Evolutionary conservation across 2,329 filamentous ascomycete genomes (phyloP).

Genomic region (Neonectria punicea): DNA sequence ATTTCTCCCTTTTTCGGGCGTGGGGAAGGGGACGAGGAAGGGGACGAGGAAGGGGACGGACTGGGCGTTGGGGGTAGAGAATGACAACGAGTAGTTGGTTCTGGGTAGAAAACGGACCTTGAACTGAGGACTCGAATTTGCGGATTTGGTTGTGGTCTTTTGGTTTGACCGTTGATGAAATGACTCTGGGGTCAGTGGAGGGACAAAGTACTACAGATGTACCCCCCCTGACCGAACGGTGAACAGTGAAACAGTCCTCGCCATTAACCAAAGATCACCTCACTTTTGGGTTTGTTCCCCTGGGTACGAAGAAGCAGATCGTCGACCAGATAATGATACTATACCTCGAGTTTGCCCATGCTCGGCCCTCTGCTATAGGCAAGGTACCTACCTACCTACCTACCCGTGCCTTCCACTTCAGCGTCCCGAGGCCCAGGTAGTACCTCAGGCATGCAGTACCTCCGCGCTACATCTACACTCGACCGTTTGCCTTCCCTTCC

Average conservation of each 20-base stretch:
- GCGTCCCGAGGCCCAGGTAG: neutral
- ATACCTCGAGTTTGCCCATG: too few relatives aligned
- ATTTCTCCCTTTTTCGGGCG: neutral
- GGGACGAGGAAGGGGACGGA: neutral
- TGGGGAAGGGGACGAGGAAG: neutral
- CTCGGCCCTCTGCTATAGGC: neutral
- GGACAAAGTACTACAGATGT: neutral
- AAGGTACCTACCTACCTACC: neutral
- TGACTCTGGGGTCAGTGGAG: too few relatives aligned
- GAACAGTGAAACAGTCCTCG: neutral
- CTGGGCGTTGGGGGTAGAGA: neutral
- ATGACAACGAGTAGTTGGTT: too few relatives aligned
- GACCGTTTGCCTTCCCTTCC: too few relatives aligned
- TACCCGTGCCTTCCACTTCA: too few relatives aligned
- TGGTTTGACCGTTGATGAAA: too few relatives aligned
- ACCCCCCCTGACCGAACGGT: neutral
- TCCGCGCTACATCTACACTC: neutral
- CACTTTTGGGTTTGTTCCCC: neutral
- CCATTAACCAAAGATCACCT: neutral
- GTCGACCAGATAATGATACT: neutral
- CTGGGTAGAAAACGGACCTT: neutral
- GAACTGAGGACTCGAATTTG: neutral
- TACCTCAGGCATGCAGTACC: neutral
- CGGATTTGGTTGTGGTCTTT: too few relatives aligned
- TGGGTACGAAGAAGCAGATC: neutral